phyloP scores from a whole-genome alignment of 208 protist genomes.

The Trypanosoma theileri region DNA sequence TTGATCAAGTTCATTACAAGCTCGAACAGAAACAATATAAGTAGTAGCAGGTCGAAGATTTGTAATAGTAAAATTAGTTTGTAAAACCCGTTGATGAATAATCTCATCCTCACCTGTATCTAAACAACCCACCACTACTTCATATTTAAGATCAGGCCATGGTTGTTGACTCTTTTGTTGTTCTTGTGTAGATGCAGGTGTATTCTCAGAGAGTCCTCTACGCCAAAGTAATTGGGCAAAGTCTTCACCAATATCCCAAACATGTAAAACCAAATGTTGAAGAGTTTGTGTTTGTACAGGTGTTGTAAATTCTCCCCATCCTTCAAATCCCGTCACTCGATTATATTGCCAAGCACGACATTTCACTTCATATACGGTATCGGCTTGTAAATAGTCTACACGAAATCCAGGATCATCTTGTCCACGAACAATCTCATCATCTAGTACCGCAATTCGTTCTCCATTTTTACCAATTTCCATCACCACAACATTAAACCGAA shows the following conservation, averaged over 20 bases:
- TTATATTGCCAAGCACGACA: conserved; percentile 77
- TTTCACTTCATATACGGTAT: conserved; percentile 79
- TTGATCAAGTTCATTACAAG: conserved; percentile 79
- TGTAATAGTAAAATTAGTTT: conserved; percentile 85
- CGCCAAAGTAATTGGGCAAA: conserved; percentile 84
- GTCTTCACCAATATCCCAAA: conserved; percentile 88
- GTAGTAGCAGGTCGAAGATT: conserved; percentile 78
- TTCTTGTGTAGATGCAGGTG: background rate
- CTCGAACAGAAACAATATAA: conserved; percentile 86
- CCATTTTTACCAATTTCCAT: conserved; percentile 33
- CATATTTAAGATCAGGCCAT: conserved; percentile 86
- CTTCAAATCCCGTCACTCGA: conserved; percentile 63
- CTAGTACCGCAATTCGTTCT: conserved; percentile 45
- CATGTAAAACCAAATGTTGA: conserved; percentile 62
- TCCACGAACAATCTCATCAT: conserved; percentile 46
- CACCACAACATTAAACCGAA: conserved; percentile 48
- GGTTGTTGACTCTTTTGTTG: background rate
- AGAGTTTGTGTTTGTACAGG: conserved; percentile 74
- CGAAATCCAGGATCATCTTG: conserved; percentile 60
- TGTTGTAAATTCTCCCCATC: conserved; percentile 79
- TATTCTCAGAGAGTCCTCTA: conserved; percentile 44
- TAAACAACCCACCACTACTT: conserved; percentile 82
- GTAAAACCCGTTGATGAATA: conserved; percentile 75
- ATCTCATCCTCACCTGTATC: conserved; percentile 79
- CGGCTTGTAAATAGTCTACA: conserved; percentile 58